phyloP scores from a whole-genome alignment of 2,329 filamentous ascomycete species.

The Fusarium nurragi region DNA sequence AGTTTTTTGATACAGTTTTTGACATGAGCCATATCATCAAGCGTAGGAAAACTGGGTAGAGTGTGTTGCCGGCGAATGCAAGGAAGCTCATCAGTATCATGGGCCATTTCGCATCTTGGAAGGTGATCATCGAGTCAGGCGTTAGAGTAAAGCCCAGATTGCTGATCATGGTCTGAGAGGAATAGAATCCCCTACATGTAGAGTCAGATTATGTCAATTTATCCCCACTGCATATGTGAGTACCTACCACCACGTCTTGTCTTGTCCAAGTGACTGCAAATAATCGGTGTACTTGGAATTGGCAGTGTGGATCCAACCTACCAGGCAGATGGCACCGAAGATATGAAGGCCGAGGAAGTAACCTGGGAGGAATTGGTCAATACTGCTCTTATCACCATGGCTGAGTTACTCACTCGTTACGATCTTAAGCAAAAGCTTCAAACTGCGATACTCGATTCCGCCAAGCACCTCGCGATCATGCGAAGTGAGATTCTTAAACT shows the following conservation, averaged over 20 bases:
- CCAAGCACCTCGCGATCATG: conserved; percentile 56
- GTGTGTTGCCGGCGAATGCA: conserved; percentile 62
- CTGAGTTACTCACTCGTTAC: conserved; percentile 45
- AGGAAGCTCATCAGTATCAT: conserved; percentile 59
- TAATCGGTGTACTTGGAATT: conserved; percentile 53
- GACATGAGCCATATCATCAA: conserved; percentile 65
- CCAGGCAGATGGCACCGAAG: conserved; percentile 57
- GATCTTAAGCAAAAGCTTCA: conserved; percentile 60
- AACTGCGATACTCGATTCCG: conserved; percentile 60
- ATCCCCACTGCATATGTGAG: rapidly evolving
- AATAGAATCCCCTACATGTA: conserved; percentile 55
- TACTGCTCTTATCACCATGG: rapidly evolving
- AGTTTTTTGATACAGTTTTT: conserved; percentile 53
- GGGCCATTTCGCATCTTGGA: conserved; percentile 54
- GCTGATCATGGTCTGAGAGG: conserved; percentile 59
- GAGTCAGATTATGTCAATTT: neutral
- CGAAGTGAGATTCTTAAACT: conserved; percentile 54
- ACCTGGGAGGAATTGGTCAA: conserved; percentile 41
- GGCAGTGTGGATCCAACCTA: conserved; percentile 57
- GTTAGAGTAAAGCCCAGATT: conserved; percentile 63
- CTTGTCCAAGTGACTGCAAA: conserved; percentile 50
- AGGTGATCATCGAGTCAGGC: conserved; percentile 62
- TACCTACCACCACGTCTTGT: conserved; percentile 59
- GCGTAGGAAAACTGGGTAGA: conserved; percentile 67
- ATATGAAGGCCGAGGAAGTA: conserved; percentile 59